Base-by-base conservation (phyloP, 352 stramenopile genomes). In the Pythium catenulatum region DNA sequence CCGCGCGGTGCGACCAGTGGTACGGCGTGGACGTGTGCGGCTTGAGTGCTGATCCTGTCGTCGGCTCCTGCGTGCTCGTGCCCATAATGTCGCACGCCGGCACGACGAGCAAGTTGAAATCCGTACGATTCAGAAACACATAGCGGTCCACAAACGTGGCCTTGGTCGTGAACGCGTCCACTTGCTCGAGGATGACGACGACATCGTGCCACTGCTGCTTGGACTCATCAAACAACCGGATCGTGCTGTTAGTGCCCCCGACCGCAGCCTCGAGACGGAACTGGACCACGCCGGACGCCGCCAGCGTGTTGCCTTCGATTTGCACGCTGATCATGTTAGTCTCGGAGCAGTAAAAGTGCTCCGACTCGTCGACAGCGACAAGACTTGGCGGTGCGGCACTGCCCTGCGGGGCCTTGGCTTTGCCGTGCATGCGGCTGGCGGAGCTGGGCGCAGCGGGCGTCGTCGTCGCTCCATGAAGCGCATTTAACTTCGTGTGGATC, bases 81-180 rank as follows among this genome's bases (percentile, higher is more conserved):
- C 72, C 72, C 52, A 79, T 77, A 25, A 96, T 92, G 65, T 96
- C 91, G 37, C 86, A 90, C n/a, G 94, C 87, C 21, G 91, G 89
- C 7, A 91, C 87, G 25, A 90, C 92, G 43, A 96, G 52, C n/a
- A 98, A 50, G 39, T 94, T 79, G 37, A 95, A 88, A 19, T 94
- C 80, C 1, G 95, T 96, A 36, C 93, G 92, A 50, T 98, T 98
- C 25, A 97, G 59, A 32, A 98, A 86, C 14, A 98, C 85, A 76
- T 97, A 98, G 11, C 95, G 91, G 59, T 97, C 94, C 1, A 97
- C 92, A 56, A 98, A 97, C 15, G 93, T 97, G 8, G 96, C 92
- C 58, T 96, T 95, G 39, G 92, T 98, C 23, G 93, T 93, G 74
- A 90, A 95, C 8, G 90, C 90, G 45, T 96, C 93, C 0, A 96